Evolutionary conservation across 768 basidiomycete species (phyloP), one percentile per base, ranked within the genome.

Genomic region (Fibroporia radiculosa): DNA sequence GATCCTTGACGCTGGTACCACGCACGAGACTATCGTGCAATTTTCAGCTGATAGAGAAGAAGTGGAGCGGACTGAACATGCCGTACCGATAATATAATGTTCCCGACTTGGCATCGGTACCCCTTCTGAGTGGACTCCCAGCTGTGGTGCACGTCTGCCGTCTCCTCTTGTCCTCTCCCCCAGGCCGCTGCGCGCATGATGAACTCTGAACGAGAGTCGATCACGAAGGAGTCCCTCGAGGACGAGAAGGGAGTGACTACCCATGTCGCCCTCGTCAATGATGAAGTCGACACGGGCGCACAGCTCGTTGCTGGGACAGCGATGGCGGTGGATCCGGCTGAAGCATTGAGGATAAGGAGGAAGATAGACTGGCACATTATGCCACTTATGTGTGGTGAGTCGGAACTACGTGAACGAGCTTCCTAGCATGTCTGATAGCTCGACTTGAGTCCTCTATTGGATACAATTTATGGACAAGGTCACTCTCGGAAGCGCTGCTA

Each of bases 381-480:
- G 25, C 82, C 82, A n/a, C 61, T 85, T 54, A 85, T 84, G 82
- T 82, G 78, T 50, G 68, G 82, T 83, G 59, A 55, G 82, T 74
- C n/a, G 38, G 23, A 28, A n/a, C n/a, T n/a, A n/a, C n/a, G n/a
- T n/a, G n/a, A n/a, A n/a, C n/a, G n/a, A n/a, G n/a, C n/a, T n/a
- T n/a, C n/a, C n/a, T n/a, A n/a, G n/a, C 52, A 14, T 16, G 44
- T 47, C 5, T 18, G 20, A 27, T 44, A 8, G 20, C 14, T 25
- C 22, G 16, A 40, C 10, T 24, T 4, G 10, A 53, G 58, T 48
- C 8, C 52, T 47, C 2, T 45, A 51, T 46, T 79, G 83, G 74
- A 71, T 86, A n/a, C 82, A 85, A 56, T 84, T 78, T 47, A 84
- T 84, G 79, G 84, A 85, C 51, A 84, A 84, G 63, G 78, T 76